A percentile compares a stretch with the other conserved stretches of the same genome.
These are phyloP conservation scores for Musa troglodytarum DNA, from an alignment of 176 grass and related monocot genomes.

Conservation along the genomic window DNA sequence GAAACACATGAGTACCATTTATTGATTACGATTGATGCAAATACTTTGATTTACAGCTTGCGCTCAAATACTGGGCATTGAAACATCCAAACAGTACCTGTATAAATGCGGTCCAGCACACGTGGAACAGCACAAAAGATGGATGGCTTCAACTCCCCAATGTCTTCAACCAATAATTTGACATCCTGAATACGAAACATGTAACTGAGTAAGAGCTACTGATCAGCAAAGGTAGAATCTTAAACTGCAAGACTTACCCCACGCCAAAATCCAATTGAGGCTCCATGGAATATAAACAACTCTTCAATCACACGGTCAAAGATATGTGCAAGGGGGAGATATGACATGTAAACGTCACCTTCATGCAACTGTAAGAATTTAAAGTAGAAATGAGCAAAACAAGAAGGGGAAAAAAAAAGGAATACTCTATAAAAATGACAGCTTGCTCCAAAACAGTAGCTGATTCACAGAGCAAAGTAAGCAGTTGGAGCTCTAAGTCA, in stretches of 20 bases:
- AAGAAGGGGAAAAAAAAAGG: slow-evolving; percentile 13
- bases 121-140: slow-evolving; percentile 95
- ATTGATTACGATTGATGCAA: too few species aligned
- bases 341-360: slow-evolving; percentile 81
- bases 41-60: too few species aligned
- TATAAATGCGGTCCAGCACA: slow-evolving; percentile 89
- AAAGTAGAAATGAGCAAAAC: background rate
- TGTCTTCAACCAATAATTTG: slow-evolving; percentile 85
- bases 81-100: slow-evolving; percentile 39
- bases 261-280: slow-evolving; percentile 96
- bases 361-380: slow-evolving; percentile 41
- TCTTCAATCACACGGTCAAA: slow-evolving; percentile 95
- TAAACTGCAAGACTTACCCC: slow-evolving; percentile 47
- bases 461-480: too few species aligned
- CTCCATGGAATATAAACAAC: slow-evolving; percentile 83
- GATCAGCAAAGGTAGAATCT: slow-evolving; percentile 18
- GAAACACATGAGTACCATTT: too few species aligned
- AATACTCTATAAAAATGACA: background rate
- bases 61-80: too few species aligned
- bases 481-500: too few species aligned
- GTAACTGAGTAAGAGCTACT: slow-evolving; percentile 23
- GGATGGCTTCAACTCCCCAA: slow-evolving; percentile 77
- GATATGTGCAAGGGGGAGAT: slow-evolving; percentile 94
- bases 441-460: background rate
- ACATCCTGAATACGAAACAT: slow-evolving; percentile 55